Base-by-base conservation (phyloP, 768 basidiomycete species). In the Lactifluus volemus region DNA sequence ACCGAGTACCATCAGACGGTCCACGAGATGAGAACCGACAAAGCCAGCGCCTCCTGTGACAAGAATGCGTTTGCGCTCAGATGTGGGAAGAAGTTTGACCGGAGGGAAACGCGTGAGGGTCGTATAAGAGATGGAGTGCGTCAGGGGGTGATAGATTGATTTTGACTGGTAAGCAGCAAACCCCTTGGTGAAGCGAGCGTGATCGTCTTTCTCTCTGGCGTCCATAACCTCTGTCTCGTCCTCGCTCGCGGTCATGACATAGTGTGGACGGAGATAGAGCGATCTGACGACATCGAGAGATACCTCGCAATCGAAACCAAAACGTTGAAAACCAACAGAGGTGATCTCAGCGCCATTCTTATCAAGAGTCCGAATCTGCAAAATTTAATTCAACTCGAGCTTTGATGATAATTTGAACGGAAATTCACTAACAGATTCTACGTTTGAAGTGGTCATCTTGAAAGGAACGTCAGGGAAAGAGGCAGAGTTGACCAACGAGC, bases 31-130 rank as follows among this genome's bases (percentile, higher is more conserved):
- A 36, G 93, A 96, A 15, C 97, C 97, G 61, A 99, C 96, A 73
- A 99, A 99, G n/a, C 97, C 97, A 41, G 96, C 97, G 45, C 97
- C 96, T 60, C 96, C 96, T 21, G 96, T 98, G 67, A 98, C 88
- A 44, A 99, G 83, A 67, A 98, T 77, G 61, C 96, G 88, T 75
- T 96, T 97, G 68, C 92, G 84, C 63, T 77, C 73, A 2, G 84
- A 78, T 21, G 89, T 84, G 10, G 91, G 73, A 50, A 99, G 83
- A 51, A 94, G 84, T 68, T 84, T 91, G 62, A 99, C 95, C 4
- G 96, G 92, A 10, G 94, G 91, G 73, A 94, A 99, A 48, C 90
- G 86, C 56, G 89, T 85, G 59, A 96, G 82, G 29, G 93, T 92
- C 50, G 92, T 90, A 75, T 95, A 98, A 47, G 94, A 90, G 72